These are phyloP conservation scores for Xylaria palmicola DNA, from an alignment of 495 filamentous ascomycete species.

Conservation along the genomic window DNA sequence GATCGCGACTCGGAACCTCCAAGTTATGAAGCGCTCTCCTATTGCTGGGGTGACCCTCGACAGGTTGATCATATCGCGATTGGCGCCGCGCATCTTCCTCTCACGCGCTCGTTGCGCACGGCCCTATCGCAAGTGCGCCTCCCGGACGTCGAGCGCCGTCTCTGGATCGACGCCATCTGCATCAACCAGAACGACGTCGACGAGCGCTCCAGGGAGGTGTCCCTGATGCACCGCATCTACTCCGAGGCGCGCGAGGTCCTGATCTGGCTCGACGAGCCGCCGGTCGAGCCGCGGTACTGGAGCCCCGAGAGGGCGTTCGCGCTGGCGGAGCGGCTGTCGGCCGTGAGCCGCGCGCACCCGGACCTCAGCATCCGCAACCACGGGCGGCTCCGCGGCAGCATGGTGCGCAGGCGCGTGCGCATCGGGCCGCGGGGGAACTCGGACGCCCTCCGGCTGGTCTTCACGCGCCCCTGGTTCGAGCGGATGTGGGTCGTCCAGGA, in stretches of 20 bases:
- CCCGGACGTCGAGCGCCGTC: not conserved
- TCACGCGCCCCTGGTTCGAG: not conserved
- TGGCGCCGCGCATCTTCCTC: not conserved
- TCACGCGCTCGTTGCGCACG: not conserved
- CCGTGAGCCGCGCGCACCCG: not conserved
- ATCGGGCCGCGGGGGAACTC: not conserved
- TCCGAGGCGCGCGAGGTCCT: not conserved
- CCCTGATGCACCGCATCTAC: not conserved
- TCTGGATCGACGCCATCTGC: not conserved
- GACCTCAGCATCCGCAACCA: not conserved
- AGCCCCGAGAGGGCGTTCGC: not conserved
- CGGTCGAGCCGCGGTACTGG: not conserved
- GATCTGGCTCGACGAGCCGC: not conserved
- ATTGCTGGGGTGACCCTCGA: conserved; percentile 11
- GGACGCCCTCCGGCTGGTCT: not conserved
- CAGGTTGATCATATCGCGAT: not conserved
- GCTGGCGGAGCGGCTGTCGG: not conserved
- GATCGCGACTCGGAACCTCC: not conserved
- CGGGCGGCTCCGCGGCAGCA: not conserved
- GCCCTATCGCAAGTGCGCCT: not conserved
- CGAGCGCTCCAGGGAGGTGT: not conserved
- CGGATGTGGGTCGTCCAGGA: not conserved
- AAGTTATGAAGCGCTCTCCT: conserved; percentile 14
- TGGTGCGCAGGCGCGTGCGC: not conserved
- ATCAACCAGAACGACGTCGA: not conserved